These are phyloP conservation scores for Cymodocea nodosa DNA, from an alignment of 116 monocot species.

Conservation along the genomic window DNA sequence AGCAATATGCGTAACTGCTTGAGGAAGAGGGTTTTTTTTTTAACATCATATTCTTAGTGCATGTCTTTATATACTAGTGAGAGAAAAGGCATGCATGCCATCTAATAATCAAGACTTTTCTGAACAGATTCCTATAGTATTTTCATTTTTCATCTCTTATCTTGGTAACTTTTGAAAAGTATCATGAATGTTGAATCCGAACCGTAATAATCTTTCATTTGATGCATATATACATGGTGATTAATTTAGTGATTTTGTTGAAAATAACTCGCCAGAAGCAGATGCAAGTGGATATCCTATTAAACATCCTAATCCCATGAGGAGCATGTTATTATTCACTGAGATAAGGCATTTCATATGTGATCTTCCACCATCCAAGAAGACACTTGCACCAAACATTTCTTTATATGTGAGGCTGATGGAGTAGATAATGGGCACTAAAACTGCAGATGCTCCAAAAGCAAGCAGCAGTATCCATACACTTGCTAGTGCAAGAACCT, in stretches of 20 bases:
- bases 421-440: conserved; percentile 38
- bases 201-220: too few relatives aligned
- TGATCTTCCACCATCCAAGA: conserved; percentile 22
- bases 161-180: too few relatives aligned
- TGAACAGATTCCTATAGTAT: too few relatives aligned
- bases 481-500: conserved; percentile 67
- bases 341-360: conserved; percentile 29
- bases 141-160: too few relatives aligned
- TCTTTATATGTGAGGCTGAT: conserved; percentile 28
- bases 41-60: too few relatives aligned
- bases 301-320: conserved; percentile 54
- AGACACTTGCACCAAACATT: conserved; percentile 21
- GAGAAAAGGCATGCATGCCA: too few relatives aligned
- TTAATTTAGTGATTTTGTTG: background rate
- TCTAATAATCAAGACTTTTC: too few relatives aligned
- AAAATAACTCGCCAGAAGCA: conserved; percentile 56
- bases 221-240: background rate
- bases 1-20: too few relatives aligned
- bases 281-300: conserved; percentile 70
- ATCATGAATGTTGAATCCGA: too few relatives aligned
- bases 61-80: too few relatives aligned
- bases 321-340: conserved; percentile 28
- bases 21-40: too few relatives aligned
- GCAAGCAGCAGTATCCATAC: conserved; percentile 67
- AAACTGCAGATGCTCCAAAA: conserved; percentile 43